Base-by-base conservation (phyloP, 345 rosid genomes). In the Hibiscus tridactylites region DNA sequence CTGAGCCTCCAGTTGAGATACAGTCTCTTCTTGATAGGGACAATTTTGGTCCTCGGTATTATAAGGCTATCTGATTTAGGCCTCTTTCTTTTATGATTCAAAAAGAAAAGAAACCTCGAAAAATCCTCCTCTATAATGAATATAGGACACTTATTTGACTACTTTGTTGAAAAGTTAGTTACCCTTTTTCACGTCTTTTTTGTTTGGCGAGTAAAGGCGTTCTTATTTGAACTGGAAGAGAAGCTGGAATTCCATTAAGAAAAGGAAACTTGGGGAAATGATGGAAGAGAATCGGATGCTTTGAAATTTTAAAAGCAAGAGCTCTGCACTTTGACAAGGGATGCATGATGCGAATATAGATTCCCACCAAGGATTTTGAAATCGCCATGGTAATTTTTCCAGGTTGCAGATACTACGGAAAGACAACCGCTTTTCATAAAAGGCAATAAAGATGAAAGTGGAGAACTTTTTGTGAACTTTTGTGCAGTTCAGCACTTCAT, bases 291-390 rank as follows among this genome's bases (percentile, higher is more conserved):
- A 53, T 76, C 64, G 17, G 59, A 68, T 70, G 64, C 16, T 31
- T 35, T 35, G 47, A 28, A 9, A 28, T 71, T 56, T 21, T 46
- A 5, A 37, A 56, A 47, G 57, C 54, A 49, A 61, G 52, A 71
- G 54, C 59, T 6, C 46, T 15, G 54, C n/a, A 61, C 10, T 11
- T 65, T 0, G 54, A 9, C 10, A 9, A 65, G 33, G 11, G 31
- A n/a, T 35, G 67, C 47, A 15, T 63, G 5, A 44, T 44, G 69
- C 53, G 17, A 44, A 44, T 44, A 54, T 24, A 15, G 76, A 80
- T 63, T 46, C 74, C 66, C 68, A 15, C 53, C n/a, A 62, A n/a
- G 42, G 68, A 73, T 73, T 74, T 63, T 50, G 33, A 56, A 47
- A 42, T 53, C 74, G 28, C 60, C 65, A 68, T 39, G 15, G 46